Conservation (phyloP, 2,329 filamentous ascomycete species). For the Pseudopyrenochaeta lycopersici region DNA sequence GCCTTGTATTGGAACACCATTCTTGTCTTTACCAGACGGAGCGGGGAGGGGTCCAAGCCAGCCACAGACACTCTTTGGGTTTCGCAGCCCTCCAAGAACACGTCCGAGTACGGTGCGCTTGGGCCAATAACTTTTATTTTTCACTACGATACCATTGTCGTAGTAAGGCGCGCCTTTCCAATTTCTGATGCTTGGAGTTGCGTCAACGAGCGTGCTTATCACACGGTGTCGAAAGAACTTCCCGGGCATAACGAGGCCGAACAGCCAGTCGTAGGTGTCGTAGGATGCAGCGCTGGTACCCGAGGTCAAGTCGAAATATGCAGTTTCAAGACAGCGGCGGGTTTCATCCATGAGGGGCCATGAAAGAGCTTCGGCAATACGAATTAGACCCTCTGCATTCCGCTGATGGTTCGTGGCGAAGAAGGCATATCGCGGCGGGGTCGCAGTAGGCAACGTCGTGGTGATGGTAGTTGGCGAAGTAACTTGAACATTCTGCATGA, state of each 20-base stretch:
- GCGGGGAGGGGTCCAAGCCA: background rate
- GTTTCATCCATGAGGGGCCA: constrained; percentile 1
- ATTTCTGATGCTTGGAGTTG: background rate
- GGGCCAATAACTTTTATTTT: background rate
- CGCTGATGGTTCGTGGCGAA: background rate
- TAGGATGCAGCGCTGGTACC: background rate
- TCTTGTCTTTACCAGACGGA: background rate
- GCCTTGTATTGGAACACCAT: background rate
- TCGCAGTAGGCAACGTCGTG: background rate
- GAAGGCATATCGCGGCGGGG: constrained; percentile 1
- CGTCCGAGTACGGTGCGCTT: background rate
- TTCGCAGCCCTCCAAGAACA: background rate
- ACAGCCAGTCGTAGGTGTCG: background rate
- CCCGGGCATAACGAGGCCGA: background rate
- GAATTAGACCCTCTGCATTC: background rate
- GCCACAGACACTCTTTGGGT: background rate
- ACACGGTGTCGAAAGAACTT: background rate
- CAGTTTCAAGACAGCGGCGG: background rate
- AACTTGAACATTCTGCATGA: background rate
- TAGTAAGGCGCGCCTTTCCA: background rate
- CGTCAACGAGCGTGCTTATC: background rate
- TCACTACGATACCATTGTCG: background rate
- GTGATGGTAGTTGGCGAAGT: background rate
- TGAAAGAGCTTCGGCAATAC: background rate
- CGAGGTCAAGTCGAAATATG: background rate